Evolutionary conservation across 2,329 filamentous ascomycete species (phyloP), one percentile per base, ranked within the genome.

Genomic region (Diaporthe citri): DNA sequence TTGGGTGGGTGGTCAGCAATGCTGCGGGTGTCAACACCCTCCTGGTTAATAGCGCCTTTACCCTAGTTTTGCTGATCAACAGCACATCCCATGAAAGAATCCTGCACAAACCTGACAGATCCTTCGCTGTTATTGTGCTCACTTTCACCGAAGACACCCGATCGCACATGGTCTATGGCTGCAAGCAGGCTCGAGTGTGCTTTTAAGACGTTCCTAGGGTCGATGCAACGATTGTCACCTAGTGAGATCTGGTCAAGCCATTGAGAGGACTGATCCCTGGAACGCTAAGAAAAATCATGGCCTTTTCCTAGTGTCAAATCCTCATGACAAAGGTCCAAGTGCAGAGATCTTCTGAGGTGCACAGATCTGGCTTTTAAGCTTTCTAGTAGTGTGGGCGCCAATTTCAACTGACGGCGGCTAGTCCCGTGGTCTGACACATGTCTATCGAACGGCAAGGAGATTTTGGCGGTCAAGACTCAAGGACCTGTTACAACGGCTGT

Each of bases 341-440:
- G 41, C 25, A 43, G 22, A 39, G 56, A 46, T 64, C 25, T 31
- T 22, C 39, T 64, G 43, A n/a, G 12, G 10, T 2, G 31, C 31
- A 22, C 13, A 55, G 31, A 36, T 52, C 43, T 25, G 43, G 31
- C 13, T 46, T 34, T 67, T 22, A 52, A 48, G 62, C 28, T 67
- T 36, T 67, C n/a, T 9, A 34, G 25, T 66, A 67, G 62, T 36
- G 46, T 9, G 43, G 31, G 5, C 46, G 62, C 62, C 62, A 52
- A 62, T 2, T 25, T 31, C 22, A 25, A 52, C 46, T 52, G 46
- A 39, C 62, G 31, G 20, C 43, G 62, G 62, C 28, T 67, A 36
- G 34, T 52, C 43, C 62, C 62, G 62, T 39, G 62, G 22, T 36
- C 31, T 67, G 46, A 51, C 62, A 66, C 31, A 48, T 39, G 13